Evolutionary conservation across 1,139 yeast genomes (phyloP).

Genomic region (Zygoascus sp.): DNA sequence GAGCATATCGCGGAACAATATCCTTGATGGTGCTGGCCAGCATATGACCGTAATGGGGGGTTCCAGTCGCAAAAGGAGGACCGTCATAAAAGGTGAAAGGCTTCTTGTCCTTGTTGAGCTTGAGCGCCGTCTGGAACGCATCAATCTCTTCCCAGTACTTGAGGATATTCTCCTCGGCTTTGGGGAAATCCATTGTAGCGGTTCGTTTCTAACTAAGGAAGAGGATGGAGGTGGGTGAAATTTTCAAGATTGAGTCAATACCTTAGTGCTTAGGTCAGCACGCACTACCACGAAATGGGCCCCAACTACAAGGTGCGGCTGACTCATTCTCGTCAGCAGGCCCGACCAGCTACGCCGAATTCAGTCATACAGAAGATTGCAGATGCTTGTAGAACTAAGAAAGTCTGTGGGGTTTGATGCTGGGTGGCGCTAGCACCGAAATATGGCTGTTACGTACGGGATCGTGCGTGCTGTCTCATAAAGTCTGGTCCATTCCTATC

Average conservation of each 20-base stretch:
- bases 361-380: too few species aligned
- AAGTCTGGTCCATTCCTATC: too few species aligned
- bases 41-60: constrained; percentile 98
- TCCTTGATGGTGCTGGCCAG: constrained; percentile 95
- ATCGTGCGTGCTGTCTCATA: too few species aligned
- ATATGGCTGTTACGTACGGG: too few species aligned
- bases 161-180: constrained; percentile 79
- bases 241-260: constrained; percentile 1
- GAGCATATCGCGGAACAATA: constrained; percentile 94
- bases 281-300: too few species aligned
- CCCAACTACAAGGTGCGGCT: too few species aligned
- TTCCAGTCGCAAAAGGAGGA: constrained; percentile 99
- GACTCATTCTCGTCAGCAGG: too few species aligned
- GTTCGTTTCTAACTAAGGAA: background rate
- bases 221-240: background rate
- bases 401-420: too few species aligned
- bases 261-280: background rate
- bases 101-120: constrained; percentile 79
- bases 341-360: too few species aligned
- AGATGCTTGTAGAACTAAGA: too few species aligned
- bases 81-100: constrained; percentile 95
- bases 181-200: constrained; percentile 56
- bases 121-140: constrained; percentile 84
- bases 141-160: constrained; percentile 82
- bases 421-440: too few species aligned